A percentile compares a stretch with the other conserved stretches of the same genome.
These are phyloP conservation scores for Echinochloa phyllopogon DNA, from an alignment of 176 grass and related monocot species.

Conservation along the genomic window DNA sequence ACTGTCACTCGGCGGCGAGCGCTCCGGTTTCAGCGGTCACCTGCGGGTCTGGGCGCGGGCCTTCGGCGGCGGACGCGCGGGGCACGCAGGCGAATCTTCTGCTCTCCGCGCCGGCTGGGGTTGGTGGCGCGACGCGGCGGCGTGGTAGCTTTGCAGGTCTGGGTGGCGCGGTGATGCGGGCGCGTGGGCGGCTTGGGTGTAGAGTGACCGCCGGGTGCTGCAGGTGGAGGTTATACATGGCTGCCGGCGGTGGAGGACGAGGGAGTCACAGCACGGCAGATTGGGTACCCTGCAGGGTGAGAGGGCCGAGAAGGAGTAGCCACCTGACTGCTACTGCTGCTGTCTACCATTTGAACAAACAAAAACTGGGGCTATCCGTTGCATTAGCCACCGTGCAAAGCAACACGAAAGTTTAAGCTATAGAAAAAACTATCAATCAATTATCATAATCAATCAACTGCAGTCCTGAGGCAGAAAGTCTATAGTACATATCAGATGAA, in stretches of 20 bases:
- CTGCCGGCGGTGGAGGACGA: not conserved
- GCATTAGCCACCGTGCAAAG: not conserved
- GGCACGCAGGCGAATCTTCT: not conserved
- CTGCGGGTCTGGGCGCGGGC: not conserved
- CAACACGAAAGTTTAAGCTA: not conserved
- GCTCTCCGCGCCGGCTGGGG: not conserved
- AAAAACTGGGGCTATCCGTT: not conserved
- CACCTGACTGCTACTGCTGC: not conserved
- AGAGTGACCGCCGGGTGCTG: not conserved
- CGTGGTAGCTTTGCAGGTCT: not conserved
- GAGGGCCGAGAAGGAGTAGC: not conserved
- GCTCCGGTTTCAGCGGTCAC: not conserved
- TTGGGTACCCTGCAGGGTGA: not conserved
- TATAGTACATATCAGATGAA: not conserved
- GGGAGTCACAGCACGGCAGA: not conserved
- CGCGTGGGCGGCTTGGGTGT: not conserved
- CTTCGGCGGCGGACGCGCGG: conserved; percentile 8
- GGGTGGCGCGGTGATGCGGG: not conserved
- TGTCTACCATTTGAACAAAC: not conserved
- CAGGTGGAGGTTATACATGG: conserved; percentile 20
- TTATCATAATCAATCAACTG: not conserved
- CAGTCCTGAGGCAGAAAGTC: not conserved
- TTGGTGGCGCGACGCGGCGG: not conserved
- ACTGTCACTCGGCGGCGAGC: not conserved
- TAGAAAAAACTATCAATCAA: not conserved